Evolutionary conservation across 2,329 filamentous ascomycete genomes (phyloP).

Genomic region (Tolypocladium album): DNA sequence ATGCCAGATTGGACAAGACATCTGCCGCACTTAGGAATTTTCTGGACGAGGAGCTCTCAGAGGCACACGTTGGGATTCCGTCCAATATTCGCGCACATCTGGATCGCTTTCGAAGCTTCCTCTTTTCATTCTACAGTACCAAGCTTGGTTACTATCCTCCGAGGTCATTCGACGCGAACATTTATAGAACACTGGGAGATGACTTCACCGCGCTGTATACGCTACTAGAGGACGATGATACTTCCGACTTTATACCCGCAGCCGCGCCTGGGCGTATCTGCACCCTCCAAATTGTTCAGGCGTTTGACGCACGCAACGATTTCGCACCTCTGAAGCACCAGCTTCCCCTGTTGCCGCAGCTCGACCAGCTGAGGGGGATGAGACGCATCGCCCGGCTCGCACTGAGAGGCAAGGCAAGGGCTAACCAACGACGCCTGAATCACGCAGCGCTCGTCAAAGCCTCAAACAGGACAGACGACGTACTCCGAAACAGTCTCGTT

Average conservation of each 20-base stretch:
- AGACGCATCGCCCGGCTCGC: constrained; percentile 31
- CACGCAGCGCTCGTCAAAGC: constrained; percentile 43
- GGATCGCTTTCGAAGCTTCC: constrained; percentile 59
- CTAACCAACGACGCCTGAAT: constrained; percentile 36
- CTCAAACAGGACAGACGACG: constrained; percentile 31
- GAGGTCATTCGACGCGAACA: constrained; percentile 26
- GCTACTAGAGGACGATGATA: constrained; percentile 53
- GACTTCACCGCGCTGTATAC: constrained; percentile 65
- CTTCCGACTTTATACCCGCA: constrained; percentile 36
- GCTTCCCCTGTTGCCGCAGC: constrained; percentile 54
- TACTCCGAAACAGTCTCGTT: constrained; percentile 46
- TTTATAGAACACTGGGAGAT: constrained; percentile 50
- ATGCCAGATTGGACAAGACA: constrained; percentile 47
- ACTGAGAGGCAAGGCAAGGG: constrained; percentile 28
- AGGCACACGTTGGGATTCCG: constrained; percentile 53
- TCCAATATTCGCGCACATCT: constrained; percentile 53
- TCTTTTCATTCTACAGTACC: constrained; percentile 54
- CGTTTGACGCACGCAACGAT: constrained; percentile 52
- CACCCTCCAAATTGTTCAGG: constrained; percentile 54
- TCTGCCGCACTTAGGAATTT: constrained; percentile 53
- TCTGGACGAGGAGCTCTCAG: constrained; percentile 59
- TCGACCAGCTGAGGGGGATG: constrained; percentile 14
- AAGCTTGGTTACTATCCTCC: constrained; percentile 67
- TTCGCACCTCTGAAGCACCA: constrained; percentile 52
- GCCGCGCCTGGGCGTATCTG: constrained; percentile 57